Percentiles rank a stretch among this genome's conserved stretches.
phyloP scores from a whole-genome alignment of 495 filamentous ascomycete genomes.

The Viridothelium virens region DNA sequence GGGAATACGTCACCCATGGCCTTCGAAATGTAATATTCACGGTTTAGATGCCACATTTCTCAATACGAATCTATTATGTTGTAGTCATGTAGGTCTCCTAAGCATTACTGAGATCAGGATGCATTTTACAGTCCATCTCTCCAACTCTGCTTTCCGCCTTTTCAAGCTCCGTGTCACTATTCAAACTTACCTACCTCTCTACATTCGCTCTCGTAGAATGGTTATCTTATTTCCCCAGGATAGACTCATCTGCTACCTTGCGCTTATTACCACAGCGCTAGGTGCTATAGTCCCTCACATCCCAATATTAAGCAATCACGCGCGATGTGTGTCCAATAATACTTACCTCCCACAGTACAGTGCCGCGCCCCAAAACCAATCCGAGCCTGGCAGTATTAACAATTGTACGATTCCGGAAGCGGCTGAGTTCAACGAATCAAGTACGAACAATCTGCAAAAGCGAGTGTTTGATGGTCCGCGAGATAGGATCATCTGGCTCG shows the following conservation, averaged over 20 bases:
- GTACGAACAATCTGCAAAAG: background rate
- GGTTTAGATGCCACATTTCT: too few relatives aligned
- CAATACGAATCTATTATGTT: too few relatives aligned
- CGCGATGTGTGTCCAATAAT: background rate
- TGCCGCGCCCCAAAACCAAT: background rate
- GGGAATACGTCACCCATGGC: too few relatives aligned
- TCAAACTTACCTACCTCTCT: background rate
- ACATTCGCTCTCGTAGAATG: background rate
- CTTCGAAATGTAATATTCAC: too few relatives aligned
- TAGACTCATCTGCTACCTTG: slow-evolving; percentile 1
- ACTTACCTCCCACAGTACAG: background rate
- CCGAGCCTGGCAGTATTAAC: background rate
- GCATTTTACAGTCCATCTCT: background rate
- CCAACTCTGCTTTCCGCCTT: background rate
- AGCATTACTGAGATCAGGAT: too few relatives aligned
- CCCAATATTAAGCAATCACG: background rate
- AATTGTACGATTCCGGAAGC: background rate
- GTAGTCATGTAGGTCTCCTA: too few relatives aligned
- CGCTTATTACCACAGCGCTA: background rate
- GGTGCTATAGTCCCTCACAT: background rate
- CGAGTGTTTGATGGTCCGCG: background rate
- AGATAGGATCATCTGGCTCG: background rate
- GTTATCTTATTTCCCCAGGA: background rate
- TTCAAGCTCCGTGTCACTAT: background rate
- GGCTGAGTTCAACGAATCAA: background rate